Conservation (phyloP, 768 basidiomycete species). For the Lentinula sp. region DNA sequence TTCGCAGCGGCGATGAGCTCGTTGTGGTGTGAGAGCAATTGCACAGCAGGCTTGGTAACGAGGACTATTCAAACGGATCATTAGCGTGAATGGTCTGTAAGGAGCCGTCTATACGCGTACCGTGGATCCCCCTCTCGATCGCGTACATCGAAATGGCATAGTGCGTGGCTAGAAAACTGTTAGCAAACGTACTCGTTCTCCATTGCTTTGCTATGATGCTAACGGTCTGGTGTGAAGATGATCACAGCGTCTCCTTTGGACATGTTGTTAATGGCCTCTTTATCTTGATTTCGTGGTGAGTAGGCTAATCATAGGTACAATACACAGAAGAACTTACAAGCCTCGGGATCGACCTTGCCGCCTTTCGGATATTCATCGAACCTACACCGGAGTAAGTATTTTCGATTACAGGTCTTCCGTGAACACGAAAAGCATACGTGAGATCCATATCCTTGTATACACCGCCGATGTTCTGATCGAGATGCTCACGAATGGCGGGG, state of each 20-base stretch:
- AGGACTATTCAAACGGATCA: conserved; percentile 34
- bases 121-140: conserved; percentile 79
- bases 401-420: not conserved
- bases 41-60: conserved; percentile 89
- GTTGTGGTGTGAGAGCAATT: conserved; percentile 78
- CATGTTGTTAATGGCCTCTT: conserved; percentile 70
- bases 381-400: conserved; percentile 25
- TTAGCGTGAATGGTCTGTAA: not conserved
- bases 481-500: conserved; percentile 76
- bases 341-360: conserved; percentile 63
- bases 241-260: conserved; percentile 84
- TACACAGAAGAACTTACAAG: conserved; percentile 49
- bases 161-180: conserved; percentile 58
- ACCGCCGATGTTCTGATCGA: conserved; percentile 74
- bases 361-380: conserved; percentile 79
- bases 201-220: conserved; percentile 18
- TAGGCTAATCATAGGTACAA: not conserved
- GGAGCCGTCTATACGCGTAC: not conserved
- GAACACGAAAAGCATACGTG: conserved; percentile 39
- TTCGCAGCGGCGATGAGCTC: conserved; percentile 70
- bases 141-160: conserved; percentile 82
- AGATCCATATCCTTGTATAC: conserved; percentile 87
- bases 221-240: conserved; percentile 89
- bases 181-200: not conserved
- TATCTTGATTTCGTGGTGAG: conserved; percentile 43